phyloP scores from a whole-genome alignment of 495 filamentous ascomycete genomes.

The Penicillium chermesinum region DNA sequence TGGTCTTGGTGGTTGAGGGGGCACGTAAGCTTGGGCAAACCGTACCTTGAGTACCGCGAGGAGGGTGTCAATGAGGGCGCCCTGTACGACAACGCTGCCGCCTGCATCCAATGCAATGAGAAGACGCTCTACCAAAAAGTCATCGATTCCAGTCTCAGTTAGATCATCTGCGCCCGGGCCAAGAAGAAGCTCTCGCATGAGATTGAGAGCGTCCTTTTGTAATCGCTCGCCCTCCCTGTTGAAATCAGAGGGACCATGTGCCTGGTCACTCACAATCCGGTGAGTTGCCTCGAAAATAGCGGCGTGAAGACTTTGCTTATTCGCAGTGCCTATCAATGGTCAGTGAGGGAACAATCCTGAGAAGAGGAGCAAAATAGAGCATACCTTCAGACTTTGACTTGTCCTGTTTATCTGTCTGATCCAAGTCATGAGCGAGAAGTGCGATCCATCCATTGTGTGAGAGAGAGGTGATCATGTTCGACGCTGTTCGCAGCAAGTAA shows the following conservation, averaged over 20 bases:
- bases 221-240: slow-evolving; percentile 39
- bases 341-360: too few relatives aligned
- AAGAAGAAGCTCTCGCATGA: slow-evolving; percentile 70
- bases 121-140: slow-evolving; percentile 65
- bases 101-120: slow-evolving; percentile 53
- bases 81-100: slow-evolving; percentile 51
- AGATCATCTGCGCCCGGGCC: slow-evolving; percentile 63
- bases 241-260: slow-evolving; percentile 3
- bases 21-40: slow-evolving; percentile 43
- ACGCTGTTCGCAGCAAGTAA: slow-evolving; percentile 73
- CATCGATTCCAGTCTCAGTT: slow-evolving; percentile 66
- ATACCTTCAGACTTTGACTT: slow-evolving; percentile 28
- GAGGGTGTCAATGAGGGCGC: slow-evolving; percentile 68
- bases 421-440: slow-evolving; percentile 32
- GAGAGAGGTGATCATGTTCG: slow-evolving; percentile 57
- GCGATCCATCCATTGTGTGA: slow-evolving; percentile 41
- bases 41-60: slow-evolving; percentile 65
- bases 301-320: slow-evolving; percentile 34
- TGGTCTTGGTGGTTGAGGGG: slow-evolving; percentile 30
- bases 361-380: too few relatives aligned
- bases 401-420: slow-evolving; percentile 30
- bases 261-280: slow-evolving; percentile 27
- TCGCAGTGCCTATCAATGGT: slow-evolving; percentile 25
- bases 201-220: slow-evolving; percentile 62
- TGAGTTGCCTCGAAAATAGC: slow-evolving; percentile 35